Percentiles rank a stretch among this genome's conserved stretches.
Conservation (phyloP, 148 eudicot species). For the Pouteria glomerata region DNA sequence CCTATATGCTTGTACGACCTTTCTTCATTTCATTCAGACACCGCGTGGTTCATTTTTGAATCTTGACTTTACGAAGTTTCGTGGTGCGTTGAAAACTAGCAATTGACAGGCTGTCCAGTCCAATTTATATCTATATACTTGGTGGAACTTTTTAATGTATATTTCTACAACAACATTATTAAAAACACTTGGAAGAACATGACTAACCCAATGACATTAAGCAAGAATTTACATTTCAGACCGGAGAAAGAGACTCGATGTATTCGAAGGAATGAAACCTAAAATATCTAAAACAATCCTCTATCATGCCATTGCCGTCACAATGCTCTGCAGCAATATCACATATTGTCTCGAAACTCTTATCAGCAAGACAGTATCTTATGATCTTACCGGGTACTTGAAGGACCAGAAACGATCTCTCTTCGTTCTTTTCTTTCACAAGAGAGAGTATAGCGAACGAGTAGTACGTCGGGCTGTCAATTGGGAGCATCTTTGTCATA, state of each 20-base stretch:
- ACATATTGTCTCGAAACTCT: background rate
- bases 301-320: background rate
- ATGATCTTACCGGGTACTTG: background rate
- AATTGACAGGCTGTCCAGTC: too few relatives aligned
- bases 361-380: background rate
- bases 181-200: background rate
- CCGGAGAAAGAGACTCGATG: background rate
- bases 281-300: background rate
- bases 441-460: constrained; percentile 11
- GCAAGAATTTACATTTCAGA: background rate
- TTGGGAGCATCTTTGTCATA: background rate
- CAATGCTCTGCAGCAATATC: background rate
- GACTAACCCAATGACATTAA: background rate
- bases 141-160: too few relatives aligned
- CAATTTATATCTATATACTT: too few relatives aligned
- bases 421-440: constrained; percentile 10
- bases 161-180: too few relatives aligned
- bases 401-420: background rate
- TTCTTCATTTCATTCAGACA: too few relatives aligned
- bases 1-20: too few relatives aligned
- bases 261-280: background rate
- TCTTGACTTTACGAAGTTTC: too few relatives aligned
- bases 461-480: background rate
- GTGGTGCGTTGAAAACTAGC: too few relatives aligned
- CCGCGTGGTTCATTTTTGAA: too few relatives aligned